Evolutionary conservation across 345 rosid genomes (phyloP).

Genomic region (Cochlearia excelsa): DNA sequence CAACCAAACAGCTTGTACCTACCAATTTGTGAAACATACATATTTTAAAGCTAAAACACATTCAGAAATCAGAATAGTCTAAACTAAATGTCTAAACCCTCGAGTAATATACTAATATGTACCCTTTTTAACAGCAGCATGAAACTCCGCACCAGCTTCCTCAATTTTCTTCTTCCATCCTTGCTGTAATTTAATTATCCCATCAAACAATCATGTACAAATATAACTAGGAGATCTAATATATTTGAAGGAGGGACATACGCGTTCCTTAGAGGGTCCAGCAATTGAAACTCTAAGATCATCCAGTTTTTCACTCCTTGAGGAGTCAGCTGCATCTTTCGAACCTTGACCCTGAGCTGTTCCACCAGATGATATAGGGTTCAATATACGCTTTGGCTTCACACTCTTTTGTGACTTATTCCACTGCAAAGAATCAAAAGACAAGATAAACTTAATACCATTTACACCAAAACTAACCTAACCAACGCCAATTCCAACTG

Average conservation of each 20-base stretch:
- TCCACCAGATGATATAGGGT: constrained; percentile 40
- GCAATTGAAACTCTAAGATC: constrained; percentile 66
- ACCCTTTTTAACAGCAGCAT: constrained; percentile 78
- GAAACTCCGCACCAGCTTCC: constrained; percentile 70
- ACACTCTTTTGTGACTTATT: constrained; percentile 65
- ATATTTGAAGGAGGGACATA: constrained; percentile 31
- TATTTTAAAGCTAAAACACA: constrained; percentile 6
- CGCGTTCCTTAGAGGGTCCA: constrained; percentile 60
- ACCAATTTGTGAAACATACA: constrained; percentile 36
- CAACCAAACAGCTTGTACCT: constrained; percentile 82
- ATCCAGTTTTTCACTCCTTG: constrained; percentile 61
- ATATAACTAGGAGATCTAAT: neutral
- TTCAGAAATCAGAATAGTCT: constrained; percentile 14
- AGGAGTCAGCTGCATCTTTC: constrained; percentile 42
- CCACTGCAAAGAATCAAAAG: constrained; percentile 61
- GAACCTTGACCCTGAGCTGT: constrained; percentile 46
- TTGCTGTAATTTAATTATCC: constrained; percentile 52
- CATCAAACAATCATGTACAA: constrained; percentile 26
- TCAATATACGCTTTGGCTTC: constrained; percentile 67
- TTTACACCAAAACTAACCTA: constrained; percentile 7
- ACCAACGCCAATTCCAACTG: constrained; percentile 8
- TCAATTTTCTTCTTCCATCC: constrained; percentile 77
- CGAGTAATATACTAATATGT: too few relatives aligned
- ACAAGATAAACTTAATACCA: constrained; percentile 10
- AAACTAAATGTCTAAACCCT: too few relatives aligned